Percentiles rank a stretch among this genome's conserved stretches.
Evolutionary conservation across 768 basidiomycete species (phyloP).

Genomic region (Hebeloma cylindrosporum): DNA sequence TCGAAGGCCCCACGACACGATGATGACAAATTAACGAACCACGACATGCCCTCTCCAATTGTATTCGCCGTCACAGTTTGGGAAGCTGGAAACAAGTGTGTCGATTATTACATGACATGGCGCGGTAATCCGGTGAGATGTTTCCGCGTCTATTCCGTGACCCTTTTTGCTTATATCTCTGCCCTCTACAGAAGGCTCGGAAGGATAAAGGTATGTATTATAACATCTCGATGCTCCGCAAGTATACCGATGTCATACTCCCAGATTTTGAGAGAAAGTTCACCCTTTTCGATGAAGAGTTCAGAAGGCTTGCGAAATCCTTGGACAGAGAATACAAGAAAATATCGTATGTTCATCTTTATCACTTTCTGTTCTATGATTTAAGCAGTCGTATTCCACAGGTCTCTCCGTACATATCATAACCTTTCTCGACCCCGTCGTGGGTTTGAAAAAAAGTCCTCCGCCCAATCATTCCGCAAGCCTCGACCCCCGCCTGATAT

Average conservation of each 20-base stretch:
- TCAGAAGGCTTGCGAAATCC: constrained; percentile 38
- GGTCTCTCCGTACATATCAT: constrained; percentile 13
- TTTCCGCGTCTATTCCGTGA: background rate
- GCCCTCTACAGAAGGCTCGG: constrained; percentile 17
- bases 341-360: constrained; percentile 31
- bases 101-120: constrained; percentile 56
- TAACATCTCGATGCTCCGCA: background rate
- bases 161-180: background rate
- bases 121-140: constrained; percentile 39
- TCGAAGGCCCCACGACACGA: constrained; percentile 19
- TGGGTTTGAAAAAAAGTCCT: constrained; percentile 16
- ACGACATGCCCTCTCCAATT: constrained; percentile 31
- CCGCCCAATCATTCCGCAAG: constrained; percentile 8
- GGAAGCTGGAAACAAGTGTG: constrained; percentile 39
- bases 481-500: constrained; percentile 18
- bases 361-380: background rate
- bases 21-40: constrained; percentile 18
- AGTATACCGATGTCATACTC: background rate
- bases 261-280: constrained; percentile 31
- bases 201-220: constrained; percentile 23
- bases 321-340: constrained; percentile 45
- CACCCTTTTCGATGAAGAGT: constrained; percentile 41
- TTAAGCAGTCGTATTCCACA: constrained; percentile 1
- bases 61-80: constrained; percentile 47
- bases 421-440: constrained; percentile 14